Percentiles rank a stretch among this genome's conserved stretches.
Conservation (phyloP, 306 rosid species). For the Medicago truncatula region MtrunA17r5.0-ANR NC_053047.1:2717001-2717500, state of each 20-base stretch:
- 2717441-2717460: constrained; percentile 6
- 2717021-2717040: no score
- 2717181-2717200: no score
- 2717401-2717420: background rate
- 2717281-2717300: background rate
- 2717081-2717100: background rate
- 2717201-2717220: no score
- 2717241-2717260: background rate
- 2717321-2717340: background rate
- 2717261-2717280: background rate
- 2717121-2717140: background rate
- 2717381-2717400: constrained; percentile 12
- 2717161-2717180: no score
- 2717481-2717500: constrained; percentile 22
- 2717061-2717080: no score
- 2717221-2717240: background rate
- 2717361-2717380: constrained; percentile 10
- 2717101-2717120: background rate
- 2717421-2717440: background rate
- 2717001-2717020: no score
- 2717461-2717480: constrained; percentile 7
- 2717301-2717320: background rate
- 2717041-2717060: no score
- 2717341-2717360: constrained; percentile 15
- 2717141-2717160: background rate